These are phyloP conservation scores for Pichia membranifaciens DNA, from an alignment of 805 yeast genomes.

Conservation along the genomic window DNA sequence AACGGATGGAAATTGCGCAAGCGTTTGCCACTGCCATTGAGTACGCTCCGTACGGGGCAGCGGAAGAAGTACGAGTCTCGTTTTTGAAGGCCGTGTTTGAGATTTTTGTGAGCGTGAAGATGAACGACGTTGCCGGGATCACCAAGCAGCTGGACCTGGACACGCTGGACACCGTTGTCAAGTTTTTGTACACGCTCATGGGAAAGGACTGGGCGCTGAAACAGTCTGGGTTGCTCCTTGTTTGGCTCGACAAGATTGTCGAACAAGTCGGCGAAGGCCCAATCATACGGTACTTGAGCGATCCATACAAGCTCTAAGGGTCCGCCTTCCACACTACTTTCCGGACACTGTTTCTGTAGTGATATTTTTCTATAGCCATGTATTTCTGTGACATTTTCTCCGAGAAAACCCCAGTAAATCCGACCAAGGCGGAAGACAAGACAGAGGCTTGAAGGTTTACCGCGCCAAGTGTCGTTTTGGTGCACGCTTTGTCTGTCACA, in stretches of 20 bases:
- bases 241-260: constrained; percentile 89
- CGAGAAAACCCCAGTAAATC: no score
- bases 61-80: constrained; percentile 45
- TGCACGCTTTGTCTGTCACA: no score
- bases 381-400: no score
- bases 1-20: constrained; percentile 65
- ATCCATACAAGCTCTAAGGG: constrained; percentile 33
- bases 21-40: constrained; percentile 62
- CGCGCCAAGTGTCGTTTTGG: no score
- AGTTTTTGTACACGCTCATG: constrained; percentile 86
- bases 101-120: constrained; percentile 60
- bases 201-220: constrained; percentile 68
- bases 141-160: constrained; percentile 53
- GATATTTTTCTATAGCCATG: no score
- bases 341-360: no score
- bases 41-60: constrained; percentile 81
- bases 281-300: constrained; percentile 78
- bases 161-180: constrained; percentile 73
- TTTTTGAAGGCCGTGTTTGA: constrained; percentile 60
- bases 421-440: no score
- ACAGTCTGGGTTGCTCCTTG: constrained; percentile 77
- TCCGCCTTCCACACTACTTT: background rate
- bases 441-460: no score
- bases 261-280: constrained; percentile 85
- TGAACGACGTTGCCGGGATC: constrained; percentile 57